Evolutionary conservation across 2,329 filamentous ascomycete genomes (phyloP), one percentile per base, ranked within the genome.

Genomic region (Xenoacremonium recifei): DNA sequence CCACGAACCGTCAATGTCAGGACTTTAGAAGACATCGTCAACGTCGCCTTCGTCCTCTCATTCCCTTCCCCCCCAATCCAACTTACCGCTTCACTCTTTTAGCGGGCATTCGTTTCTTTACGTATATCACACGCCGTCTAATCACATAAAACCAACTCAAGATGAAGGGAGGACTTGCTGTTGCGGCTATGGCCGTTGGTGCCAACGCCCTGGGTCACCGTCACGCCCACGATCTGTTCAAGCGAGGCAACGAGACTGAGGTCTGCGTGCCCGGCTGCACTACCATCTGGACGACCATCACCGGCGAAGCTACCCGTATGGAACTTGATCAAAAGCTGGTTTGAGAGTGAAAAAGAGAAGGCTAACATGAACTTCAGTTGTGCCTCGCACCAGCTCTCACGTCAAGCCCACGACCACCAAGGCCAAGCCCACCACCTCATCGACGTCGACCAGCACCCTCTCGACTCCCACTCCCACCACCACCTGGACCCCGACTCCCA

Each of bases 21-120:
- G 69, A 72, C 70, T 69, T 72, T 71, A 72, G 68, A 66, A 68
- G 67, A 69, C 67, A 66, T 66, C 63, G 60, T 63, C 51, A 50
- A 46, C 56, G 57, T 63, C 66, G 67, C 70, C 75, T 74, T 76
- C 72, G 68, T 71, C 69, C 62, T 70, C 70, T 72, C 65, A 64
- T 72, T 73, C 66, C 59, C 58, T 64, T 62, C 63, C 59, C 55
- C n/a, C 51, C 61, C 49, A 51, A 54, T 49, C 58, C 57, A 63
- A 74, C 68, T 61, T 55, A 84, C 84, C 84, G 84, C 84, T 88
- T 88, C 85, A 89, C 82, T 89, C 87, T 68, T 89, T 91, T 72
- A 90, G 87, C 87, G 86, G 87, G 80, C 84, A 82, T 74, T 87
- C 83, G 70, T 86, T 85, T 62, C 48, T 48, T n/a, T 45, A 51